These are phyloP conservation scores for Cymbopogon flexuosus DNA, from an alignment of 202 grass and related monocot species.

Conservation along the genomic window DNA sequence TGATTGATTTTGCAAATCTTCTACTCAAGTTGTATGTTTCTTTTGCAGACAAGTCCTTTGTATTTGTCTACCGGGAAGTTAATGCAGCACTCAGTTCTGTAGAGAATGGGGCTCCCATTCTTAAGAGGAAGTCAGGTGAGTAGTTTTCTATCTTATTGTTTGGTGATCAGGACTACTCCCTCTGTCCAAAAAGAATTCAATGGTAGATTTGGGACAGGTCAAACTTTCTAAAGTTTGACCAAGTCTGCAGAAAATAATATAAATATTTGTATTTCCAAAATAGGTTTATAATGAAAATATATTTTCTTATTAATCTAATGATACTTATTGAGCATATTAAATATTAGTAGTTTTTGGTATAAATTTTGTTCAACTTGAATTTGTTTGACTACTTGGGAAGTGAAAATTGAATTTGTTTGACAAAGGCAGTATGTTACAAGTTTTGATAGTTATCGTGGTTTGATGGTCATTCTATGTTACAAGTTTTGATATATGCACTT, in stretches of 20 bases:
- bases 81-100: slow-evolving; percentile 1
- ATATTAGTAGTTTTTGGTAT: too few relatives aligned
- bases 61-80: slow-evolving; percentile 90
- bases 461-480: background rate
- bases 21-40: background rate
- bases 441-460: slow-evolving; percentile 16
- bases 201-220: background rate
- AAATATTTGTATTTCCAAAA: background rate
- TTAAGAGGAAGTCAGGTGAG: slow-evolving; percentile 86
- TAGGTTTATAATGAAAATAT: background rate
- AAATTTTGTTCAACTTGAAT: too few relatives aligned
- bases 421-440: background rate
- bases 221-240: background rate
- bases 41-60: slow-evolving; percentile 70
- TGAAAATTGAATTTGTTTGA: background rate
- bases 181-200: background rate
- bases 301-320: too few relatives aligned
- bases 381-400: background rate
- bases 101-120: slow-evolving; percentile 39
- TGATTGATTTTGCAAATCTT: background rate
- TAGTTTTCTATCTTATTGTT: slow-evolving; percentile 26
- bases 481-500: slow-evolving; percentile 11
- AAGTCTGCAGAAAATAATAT: background rate
- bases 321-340: too few relatives aligned
- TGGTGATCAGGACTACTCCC: background rate